A percentile compares a stretch with the other conserved stretches of the same genome.
Evolutionary conservation across 306 rosid genomes (phyloP).

Genomic region (Pterocarpus macrocarpus): DNA sequence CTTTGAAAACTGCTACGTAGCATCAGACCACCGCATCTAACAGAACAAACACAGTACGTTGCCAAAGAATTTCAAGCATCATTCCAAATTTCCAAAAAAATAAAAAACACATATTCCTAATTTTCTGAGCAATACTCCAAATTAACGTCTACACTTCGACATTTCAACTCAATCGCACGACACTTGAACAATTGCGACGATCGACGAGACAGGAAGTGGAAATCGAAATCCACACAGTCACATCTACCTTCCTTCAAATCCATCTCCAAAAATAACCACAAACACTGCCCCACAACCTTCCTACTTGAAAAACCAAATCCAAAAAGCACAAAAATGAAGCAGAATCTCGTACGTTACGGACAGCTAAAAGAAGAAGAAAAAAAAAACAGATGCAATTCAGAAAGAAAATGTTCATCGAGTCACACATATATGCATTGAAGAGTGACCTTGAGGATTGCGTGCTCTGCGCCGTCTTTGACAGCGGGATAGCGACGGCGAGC

Average conservation of each 20-base stretch:
- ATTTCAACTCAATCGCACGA: neutral
- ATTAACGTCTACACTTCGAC: conserved; percentile 39
- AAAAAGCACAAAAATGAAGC: conserved; percentile 24
- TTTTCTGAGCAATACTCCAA: conserved; percentile 35
- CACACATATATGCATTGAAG: neutral
- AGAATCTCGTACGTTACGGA: conserved; percentile 16
- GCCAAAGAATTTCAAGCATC: conserved; percentile 26
- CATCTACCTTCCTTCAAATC: conserved; percentile 24
- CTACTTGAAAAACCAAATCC: conserved; percentile 16
- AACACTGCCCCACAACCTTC: conserved; percentile 31
- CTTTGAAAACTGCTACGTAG: conserved; percentile 14
- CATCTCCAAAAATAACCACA: conserved; percentile 33
- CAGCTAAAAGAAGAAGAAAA: conserved; percentile 2
- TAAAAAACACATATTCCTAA: neutral
- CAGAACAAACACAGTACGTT: conserved; percentile 23
- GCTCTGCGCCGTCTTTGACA: conserved; percentile 95
- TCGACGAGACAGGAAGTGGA: conserved; percentile 27
- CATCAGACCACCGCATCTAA: conserved; percentile 18
- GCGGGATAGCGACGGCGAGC: conserved; percentile 99
- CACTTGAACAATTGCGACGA: conserved; percentile 21
- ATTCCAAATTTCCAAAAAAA: conserved; percentile 3
- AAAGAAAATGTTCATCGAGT: neutral
- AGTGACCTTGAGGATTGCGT: conserved; percentile 87
- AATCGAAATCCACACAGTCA: conserved; percentile 16
- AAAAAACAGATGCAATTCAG: conserved; percentile 30